These are phyloP conservation scores for Panus rudis DNA, from an alignment of 768 basidiomycete species.

Conservation along the genomic window DNA sequence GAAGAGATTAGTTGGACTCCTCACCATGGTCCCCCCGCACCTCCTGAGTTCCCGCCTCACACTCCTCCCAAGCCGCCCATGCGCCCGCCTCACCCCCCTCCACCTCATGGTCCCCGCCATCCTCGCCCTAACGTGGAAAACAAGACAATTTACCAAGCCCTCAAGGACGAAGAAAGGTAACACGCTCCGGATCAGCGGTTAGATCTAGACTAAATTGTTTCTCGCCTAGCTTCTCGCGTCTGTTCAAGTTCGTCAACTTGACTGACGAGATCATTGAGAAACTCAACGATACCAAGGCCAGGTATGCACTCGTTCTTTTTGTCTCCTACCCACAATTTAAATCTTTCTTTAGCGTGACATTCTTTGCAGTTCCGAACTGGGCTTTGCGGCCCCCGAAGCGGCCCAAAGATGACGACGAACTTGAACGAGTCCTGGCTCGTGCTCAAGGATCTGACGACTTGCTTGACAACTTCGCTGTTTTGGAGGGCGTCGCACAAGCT, in stretches of 20 bases:
- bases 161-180: conserved; percentile 19
- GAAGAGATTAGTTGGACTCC: too few species aligned
- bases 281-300: conserved; percentile 32
- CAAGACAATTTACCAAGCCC: conserved; percentile 24
- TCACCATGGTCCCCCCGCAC: too few species aligned
- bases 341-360: conserved; percentile 34
- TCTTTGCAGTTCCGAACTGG: conserved; percentile 45
- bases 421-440: neutral
- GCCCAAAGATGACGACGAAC: conserved; percentile 9
- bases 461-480: conserved; percentile 6
- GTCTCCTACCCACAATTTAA: neutral
- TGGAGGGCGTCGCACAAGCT: conserved; percentile 22
- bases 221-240: conserved; percentile 29
- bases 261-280: conserved; percentile 31
- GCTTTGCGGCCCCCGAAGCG: conserved; percentile 28
- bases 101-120: neutral
- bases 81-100: conserved; percentile 2
- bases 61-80: too few species aligned
- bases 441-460: conserved; percentile 2
- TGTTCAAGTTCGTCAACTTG: conserved; percentile 34
- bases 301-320: conserved; percentile 19
- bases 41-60: too few species aligned
- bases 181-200: neutral
- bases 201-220: neutral
- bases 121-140: conserved; percentile 7